phyloP scores from a whole-genome alignment of 805 yeast genomes.

The Trichomonascus vanleenenianus region DNA sequence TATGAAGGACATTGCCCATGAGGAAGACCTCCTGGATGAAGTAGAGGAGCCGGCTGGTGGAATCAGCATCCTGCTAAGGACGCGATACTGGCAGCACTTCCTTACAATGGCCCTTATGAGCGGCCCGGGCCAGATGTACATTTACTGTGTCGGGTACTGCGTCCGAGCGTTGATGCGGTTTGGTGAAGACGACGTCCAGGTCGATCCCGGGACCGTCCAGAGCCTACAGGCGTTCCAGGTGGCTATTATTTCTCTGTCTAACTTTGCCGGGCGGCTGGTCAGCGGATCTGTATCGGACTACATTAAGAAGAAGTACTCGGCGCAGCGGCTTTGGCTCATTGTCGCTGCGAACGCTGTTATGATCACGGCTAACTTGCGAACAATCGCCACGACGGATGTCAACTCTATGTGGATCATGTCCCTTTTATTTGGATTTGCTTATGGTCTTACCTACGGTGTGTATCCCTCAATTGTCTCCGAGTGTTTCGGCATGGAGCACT shows the following conservation, averaged over 20 bases:
- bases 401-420: constrained; percentile 42
- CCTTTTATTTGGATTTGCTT: constrained; percentile 54
- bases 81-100: constrained; percentile 43
- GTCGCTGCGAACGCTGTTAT: constrained; percentile 44
- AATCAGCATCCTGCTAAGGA: background rate
- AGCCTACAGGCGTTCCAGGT: constrained; percentile 64
- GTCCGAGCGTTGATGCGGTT: constrained; percentile 40
- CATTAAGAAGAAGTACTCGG: constrained; percentile 38
- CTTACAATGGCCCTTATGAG: constrained; percentile 45
- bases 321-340: constrained; percentile 49
- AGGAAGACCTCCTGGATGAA: background rate
- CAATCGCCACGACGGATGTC: constrained; percentile 29
- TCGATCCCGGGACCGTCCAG: constrained; percentile 26
- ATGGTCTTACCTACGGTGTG: constrained; percentile 65
- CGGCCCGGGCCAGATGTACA: constrained; percentile 66
- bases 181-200: constrained; percentile 3
- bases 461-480: constrained; percentile 67
- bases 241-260: constrained; percentile 55
- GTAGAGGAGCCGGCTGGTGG: constrained; percentile 2
- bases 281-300: constrained; percentile 61
- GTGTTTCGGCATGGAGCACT: constrained; percentile 56
- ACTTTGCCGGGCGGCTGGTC: constrained; percentile 55
- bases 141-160: constrained; percentile 64
- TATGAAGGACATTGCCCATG: too few relatives aligned
- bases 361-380: constrained; percentile 43